These are phyloP conservation scores for Diaporthe citrichinensis DNA, from an alignment of 2,329 filamentous ascomycete genomes.

Conservation along the genomic window DNA sequence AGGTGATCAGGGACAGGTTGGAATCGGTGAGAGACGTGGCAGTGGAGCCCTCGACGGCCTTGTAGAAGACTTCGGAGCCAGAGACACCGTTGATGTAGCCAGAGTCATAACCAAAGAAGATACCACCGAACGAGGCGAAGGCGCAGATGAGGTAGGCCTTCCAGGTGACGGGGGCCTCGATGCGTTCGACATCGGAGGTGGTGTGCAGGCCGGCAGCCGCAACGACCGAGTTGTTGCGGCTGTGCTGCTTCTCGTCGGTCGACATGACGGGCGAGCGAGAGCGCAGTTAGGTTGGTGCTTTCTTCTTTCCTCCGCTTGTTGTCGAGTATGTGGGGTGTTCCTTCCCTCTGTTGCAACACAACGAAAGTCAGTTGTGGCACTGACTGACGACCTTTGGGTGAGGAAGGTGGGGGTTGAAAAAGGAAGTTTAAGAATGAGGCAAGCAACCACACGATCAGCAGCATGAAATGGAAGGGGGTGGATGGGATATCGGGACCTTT, in stretches of 20 bases:
- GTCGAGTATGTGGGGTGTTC: not conserved
- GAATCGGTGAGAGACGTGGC: conserved; percentile 54
- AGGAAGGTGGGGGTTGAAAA: conserved; percentile 1
- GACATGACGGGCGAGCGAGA: conserved; percentile 32
- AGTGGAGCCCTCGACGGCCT: conserved; percentile 61
- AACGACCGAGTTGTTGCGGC: conserved; percentile 23
- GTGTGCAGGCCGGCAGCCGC: conserved; percentile 52
- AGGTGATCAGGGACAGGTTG: conserved; percentile 73
- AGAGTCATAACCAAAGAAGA: conserved; percentile 85
- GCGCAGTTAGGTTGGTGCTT: not conserved
- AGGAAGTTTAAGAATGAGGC: conserved; percentile 5
- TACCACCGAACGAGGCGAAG: conserved; percentile 79
- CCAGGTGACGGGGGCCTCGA: conserved; percentile 78
- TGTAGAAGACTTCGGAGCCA: conserved; percentile 66
- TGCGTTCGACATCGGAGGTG: conserved; percentile 67
- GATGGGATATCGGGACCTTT: conserved; percentile 29
- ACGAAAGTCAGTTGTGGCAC: not conserved
- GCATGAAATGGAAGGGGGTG: not conserved
- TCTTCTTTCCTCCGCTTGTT: conserved; percentile 5
- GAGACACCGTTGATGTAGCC: conserved; percentile 80
- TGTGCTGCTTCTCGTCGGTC: conserved; percentile 35
- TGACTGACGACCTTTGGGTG: not conserved
- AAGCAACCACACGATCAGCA: not conserved
- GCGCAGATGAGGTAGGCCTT: conserved; percentile 79
- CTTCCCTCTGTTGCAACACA: not conserved